Evolutionary conservation across 2,329 filamentous ascomycete genomes (phyloP).

Genomic region (Rhytidhysteron rufulum): DNA sequence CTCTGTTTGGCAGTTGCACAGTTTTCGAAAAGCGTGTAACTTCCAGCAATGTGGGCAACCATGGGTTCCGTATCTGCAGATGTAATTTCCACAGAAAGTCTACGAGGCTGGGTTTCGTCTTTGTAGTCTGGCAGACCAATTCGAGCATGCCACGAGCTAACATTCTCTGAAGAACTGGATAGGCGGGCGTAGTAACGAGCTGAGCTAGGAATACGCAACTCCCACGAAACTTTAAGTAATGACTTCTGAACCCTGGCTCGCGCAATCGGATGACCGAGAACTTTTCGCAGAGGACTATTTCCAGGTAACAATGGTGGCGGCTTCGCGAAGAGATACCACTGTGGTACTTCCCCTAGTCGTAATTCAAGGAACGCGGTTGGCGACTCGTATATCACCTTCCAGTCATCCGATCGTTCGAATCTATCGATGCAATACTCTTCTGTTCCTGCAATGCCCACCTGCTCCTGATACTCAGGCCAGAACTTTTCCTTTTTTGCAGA

Average conservation of each 20-base stretch:
- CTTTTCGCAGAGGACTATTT: slow-evolving; percentile 38
- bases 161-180: slow-evolving; percentile 11
- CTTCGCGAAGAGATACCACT: slow-evolving; percentile 48
- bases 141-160: slow-evolving; percentile 34
- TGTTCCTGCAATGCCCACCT: not conserved
- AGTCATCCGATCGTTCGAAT: slow-evolving; percentile 25
- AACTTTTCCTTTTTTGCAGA: not conserved
- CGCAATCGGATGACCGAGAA: slow-evolving; percentile 30
- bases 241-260: slow-evolving; percentile 8
- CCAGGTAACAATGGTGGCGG: slow-evolving; percentile 35
- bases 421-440: slow-evolving; percentile 13
- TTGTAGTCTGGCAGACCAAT: slow-evolving; percentile 35
- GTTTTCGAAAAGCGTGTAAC: slow-evolving; percentile 48
- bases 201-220: slow-evolving; percentile 15
- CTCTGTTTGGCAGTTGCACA: slow-evolving; percentile 57
- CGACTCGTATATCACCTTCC: slow-evolving; percentile 44
- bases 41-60: slow-evolving; percentile 42
- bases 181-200: slow-evolving; percentile 14
- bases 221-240: slow-evolving; percentile 20
- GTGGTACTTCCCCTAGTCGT: slow-evolving; percentile 29
- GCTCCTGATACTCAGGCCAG: not conserved
- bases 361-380: slow-evolving; percentile 38
- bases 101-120: slow-evolving; percentile 42
- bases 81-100: slow-evolving; percentile 39
- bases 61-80: slow-evolving; percentile 21